Evolutionary conservation across 2,329 filamentous ascomycete genomes (phyloP).

Genomic region (Elsinoe ampelina): DNA sequence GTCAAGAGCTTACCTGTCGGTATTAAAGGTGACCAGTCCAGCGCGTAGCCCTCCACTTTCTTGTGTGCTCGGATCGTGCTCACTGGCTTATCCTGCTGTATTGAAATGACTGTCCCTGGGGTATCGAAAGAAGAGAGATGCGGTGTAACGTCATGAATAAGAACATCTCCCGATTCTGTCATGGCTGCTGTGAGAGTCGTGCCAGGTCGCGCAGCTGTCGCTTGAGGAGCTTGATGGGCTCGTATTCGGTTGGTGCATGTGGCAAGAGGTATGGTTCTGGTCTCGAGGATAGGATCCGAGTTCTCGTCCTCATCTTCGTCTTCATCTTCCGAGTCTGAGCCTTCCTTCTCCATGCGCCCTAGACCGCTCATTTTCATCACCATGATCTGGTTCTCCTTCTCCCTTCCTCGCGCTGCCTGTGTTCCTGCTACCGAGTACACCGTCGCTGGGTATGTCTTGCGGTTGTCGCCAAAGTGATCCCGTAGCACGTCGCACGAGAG

Average conservation of each 20-base stretch:
- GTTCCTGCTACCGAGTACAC: slow-evolving; percentile 93
- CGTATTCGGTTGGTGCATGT: slow-evolving; percentile 93
- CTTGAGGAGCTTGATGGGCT: slow-evolving; percentile 66
- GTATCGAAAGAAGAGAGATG: slow-evolving; percentile 84
- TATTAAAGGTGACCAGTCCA: slow-evolving; percentile 88
- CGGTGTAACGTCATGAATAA: slow-evolving; percentile 89
- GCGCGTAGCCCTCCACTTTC: slow-evolving; percentile 74
- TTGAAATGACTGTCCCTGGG: slow-evolving; percentile 69
- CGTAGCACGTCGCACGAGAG: slow-evolving; percentile 88
- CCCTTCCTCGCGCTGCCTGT: slow-evolving; percentile 66
- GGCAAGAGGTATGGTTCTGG: slow-evolving; percentile 73
- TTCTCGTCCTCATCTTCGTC: slow-evolving; percentile 62
- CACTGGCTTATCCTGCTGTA: slow-evolving; percentile 79
- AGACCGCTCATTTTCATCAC: slow-evolving; percentile 93
- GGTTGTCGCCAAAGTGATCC: slow-evolving; percentile 77
- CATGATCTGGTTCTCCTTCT: slow-evolving; percentile 86
- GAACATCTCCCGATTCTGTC: slow-evolving; percentile 79
- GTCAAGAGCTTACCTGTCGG: slow-evolving; percentile 79
- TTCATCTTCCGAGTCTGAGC: slow-evolving; percentile 58
- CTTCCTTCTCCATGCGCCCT: slow-evolving; percentile 70
- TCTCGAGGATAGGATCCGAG: slow-evolving; percentile 86
- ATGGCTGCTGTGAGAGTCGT: slow-evolving; percentile 83
- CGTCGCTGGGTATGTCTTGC: slow-evolving; percentile 88
- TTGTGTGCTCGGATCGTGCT: slow-evolving; percentile 86
- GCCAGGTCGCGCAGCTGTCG: slow-evolving; percentile 60